Base-by-base conservation (phyloP, 2,329 filamentous ascomycete species). In the Fusarium euwallaceae region DNA sequence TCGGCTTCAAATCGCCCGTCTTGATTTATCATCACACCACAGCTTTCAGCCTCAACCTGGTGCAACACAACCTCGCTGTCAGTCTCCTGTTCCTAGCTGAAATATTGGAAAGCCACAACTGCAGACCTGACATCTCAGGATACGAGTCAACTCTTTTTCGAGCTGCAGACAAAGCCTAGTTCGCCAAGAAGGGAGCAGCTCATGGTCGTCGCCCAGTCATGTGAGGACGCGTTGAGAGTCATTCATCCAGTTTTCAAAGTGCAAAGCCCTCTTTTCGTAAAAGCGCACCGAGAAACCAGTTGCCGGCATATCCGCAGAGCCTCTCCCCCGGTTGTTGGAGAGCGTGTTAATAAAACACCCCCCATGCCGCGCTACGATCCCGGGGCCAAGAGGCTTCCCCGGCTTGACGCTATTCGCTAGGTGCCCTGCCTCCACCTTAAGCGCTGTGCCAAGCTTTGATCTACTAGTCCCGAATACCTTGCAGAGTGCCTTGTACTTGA, bases 261-360 rank as follows among this genome's bases (percentile, higher is more conserved):
- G 60, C 43, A 8, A 51, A 27, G 60, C 60, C 60, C 60, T 37
- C 43, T 24, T 61, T 29, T 51, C 56, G 29, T 3, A 29, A 61
- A 61, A 62, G 14, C 24, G 20, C 24, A 43, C 37, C 29, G 29
- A 51, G 27, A 37, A 51, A 32, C 4, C 34, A 32, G 37, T 41
- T 51, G 60, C 41, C 60, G 41, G 45, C 41, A 12, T 45, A 62
- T 37, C 60, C 60, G 60, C 60, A 62, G 60, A 62, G 60, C 60
- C 60, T 62, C 60, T 51, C 45, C 32, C 29, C 29, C 20, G 2
- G 27, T 29, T 45, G 12, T 45, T 43, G 24, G 59, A 45, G n/a
- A 45, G 27, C 20, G 60, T 24, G 60, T 61, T 37, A 20, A 45
- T 32, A 61, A 27, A 39, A 43, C 60, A 51, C 41, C 29, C 43